Evolutionary conservation across 495 filamentous ascomycete species (phyloP).

Genomic region (Daldinia bambusicola): DNA sequence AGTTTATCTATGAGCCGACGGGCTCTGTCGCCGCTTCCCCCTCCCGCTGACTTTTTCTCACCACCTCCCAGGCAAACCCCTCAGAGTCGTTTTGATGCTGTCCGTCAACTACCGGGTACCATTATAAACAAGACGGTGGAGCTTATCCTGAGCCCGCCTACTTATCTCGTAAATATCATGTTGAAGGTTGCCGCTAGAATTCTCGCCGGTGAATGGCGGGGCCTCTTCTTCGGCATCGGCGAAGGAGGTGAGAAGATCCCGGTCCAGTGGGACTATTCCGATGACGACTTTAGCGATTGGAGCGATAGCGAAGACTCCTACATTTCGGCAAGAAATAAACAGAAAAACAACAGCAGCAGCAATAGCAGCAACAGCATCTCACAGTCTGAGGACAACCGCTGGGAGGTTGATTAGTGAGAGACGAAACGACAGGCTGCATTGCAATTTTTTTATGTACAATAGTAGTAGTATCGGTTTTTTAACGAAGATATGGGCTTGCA

Average conservation of each 20-base stretch:
- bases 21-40: constrained; percentile 75
- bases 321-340: constrained; percentile 25
- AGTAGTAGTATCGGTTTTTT: constrained; percentile 17
- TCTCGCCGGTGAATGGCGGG: constrained; percentile 69
- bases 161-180: constrained; percentile 78
- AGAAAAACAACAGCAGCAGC: constrained; percentile 28
- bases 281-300: constrained; percentile 54
- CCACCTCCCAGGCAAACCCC: constrained; percentile 53
- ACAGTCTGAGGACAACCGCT: constrained; percentile 38
- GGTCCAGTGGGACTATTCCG: constrained; percentile 66
- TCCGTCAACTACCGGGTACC: constrained; percentile 68
- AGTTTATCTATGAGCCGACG: constrained; percentile 64
- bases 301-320: constrained; percentile 41
- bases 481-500: constrained; percentile 26
- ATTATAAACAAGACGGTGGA: constrained; percentile 80
- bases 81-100: constrained; percentile 49
- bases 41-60: constrained; percentile 71
- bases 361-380: constrained; percentile 29
- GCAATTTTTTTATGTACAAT: constrained; percentile 20
- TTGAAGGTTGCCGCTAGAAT: constrained; percentile 81
- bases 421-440: not conserved
- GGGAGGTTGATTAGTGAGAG: constrained; percentile 50
- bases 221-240: constrained; percentile 58
- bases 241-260: constrained; percentile 62
- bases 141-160: constrained; percentile 77